phyloP scores from a whole-genome alignment of 2,329 filamentous ascomycete genomes.

The Hymenoscyphus salicellus region DNA sequence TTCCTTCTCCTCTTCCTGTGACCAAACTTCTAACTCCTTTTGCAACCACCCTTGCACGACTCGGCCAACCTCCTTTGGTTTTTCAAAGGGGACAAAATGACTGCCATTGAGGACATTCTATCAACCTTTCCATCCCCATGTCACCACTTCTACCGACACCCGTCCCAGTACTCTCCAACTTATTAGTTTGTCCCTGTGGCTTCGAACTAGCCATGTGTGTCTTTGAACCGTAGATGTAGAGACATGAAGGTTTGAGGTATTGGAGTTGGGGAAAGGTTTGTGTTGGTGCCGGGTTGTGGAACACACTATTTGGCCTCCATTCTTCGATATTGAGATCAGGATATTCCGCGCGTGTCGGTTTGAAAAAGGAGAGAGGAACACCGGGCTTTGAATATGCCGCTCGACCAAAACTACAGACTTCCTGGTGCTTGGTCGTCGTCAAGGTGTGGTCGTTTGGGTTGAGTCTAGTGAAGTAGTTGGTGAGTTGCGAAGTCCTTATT shows the following conservation, averaged over 20 bases:
- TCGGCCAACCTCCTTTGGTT: background rate
- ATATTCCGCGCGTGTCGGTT: no score
- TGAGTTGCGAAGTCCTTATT: no score
- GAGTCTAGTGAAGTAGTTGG: no score
- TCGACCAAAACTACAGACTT: no score
- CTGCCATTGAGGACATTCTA: background rate
- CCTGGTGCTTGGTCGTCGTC: no score
- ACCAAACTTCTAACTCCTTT: background rate
- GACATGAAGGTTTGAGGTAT: background rate
- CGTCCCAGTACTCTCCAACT: background rate
- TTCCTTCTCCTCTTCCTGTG: background rate
- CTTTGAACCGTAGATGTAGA: background rate
- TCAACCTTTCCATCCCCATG: no score
- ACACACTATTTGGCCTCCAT: no score
- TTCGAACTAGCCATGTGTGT: background rate
- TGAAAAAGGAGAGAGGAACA: no score
- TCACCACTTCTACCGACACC: background rate
- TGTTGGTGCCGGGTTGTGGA: background rate
- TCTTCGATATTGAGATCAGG: no score
- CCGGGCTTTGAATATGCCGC: no score
- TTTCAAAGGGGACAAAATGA: no score
- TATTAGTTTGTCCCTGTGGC: background rate
- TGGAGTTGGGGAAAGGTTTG: background rate
- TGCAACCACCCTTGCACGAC: background rate
- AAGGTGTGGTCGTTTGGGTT: no score